phyloP scores from a whole-genome alignment of 2,329 filamentous ascomycete species.

The Aspergillus japonicus region DNA sequence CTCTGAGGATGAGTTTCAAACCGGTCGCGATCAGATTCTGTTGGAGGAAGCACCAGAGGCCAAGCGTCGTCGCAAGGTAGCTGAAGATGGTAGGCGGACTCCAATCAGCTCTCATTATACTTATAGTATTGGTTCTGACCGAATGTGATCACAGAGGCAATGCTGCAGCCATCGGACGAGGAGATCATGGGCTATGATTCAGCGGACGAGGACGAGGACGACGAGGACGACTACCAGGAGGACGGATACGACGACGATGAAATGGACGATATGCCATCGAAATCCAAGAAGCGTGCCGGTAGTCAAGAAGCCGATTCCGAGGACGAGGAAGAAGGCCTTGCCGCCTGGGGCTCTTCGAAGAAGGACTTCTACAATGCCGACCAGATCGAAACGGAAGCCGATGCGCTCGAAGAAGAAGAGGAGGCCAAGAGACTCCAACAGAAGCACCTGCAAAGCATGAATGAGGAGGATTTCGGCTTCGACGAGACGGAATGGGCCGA shows the following conservation, averaged over 20 bases:
- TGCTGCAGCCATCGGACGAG: constrained; percentile 61
- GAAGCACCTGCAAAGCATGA: constrained; percentile 86
- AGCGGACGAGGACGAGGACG: constrained; percentile 40
- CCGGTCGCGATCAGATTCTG: constrained; percentile 80
- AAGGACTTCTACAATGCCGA: constrained; percentile 94
- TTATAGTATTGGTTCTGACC: constrained; percentile 16
- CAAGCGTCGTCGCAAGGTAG: constrained; percentile 70
- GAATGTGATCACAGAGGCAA: constrained; percentile 47
- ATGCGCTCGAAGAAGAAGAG: constrained; percentile 84
- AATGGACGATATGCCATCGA: constrained; percentile 24
- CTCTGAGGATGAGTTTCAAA: constrained; percentile 90
- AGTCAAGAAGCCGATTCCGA: constrained; percentile 28
- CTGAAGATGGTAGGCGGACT: constrained; percentile 60
- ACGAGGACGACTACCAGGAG: constrained; percentile 48
- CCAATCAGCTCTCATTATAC: neutral
- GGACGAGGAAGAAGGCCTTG: constrained; percentile 56
- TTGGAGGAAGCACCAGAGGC: constrained; percentile 77
- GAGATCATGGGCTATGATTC: constrained; percentile 58
- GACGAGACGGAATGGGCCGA: constrained; percentile 84
- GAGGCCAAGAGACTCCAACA: constrained; percentile 86
- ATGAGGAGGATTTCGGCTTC: constrained; percentile 88
- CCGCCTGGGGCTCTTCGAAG: constrained; percentile 83
- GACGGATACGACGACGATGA: constrained; percentile 37
- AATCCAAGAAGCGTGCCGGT: constrained; percentile 21
- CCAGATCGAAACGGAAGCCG: constrained; percentile 65